Conservation (phyloP, 2,329 filamentous ascomycete genomes). For the Colletotrichum paranaense region DNA sequence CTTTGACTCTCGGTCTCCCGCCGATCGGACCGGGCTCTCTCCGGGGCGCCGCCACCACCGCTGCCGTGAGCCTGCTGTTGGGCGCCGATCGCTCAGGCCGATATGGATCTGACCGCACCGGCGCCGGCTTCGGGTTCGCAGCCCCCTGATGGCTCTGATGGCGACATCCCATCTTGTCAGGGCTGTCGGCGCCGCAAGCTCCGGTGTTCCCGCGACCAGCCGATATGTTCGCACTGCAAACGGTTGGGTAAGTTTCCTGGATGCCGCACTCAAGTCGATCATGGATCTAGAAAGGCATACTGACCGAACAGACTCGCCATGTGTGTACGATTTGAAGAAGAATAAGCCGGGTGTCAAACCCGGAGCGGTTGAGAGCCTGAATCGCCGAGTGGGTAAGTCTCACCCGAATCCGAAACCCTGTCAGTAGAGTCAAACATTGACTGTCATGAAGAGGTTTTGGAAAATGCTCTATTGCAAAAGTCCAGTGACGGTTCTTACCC, state of each 20-base stretch:
- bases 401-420: too few species aligned
- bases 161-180: conserved; percentile 44
- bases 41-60: background rate
- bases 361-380: conserved; percentile 39
- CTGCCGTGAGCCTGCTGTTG: conserved; percentile 8
- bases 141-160: conserved; percentile 27
- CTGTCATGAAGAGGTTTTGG: conserved; percentile 23
- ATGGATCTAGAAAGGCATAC: background rate
- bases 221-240: conserved; percentile 46
- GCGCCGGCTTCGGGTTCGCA: background rate
- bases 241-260: conserved; percentile 39
- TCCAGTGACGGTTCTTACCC: background rate
- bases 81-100: conserved; percentile 2
- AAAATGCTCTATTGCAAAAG: conserved; percentile 31
- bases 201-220: conserved; percentile 47
- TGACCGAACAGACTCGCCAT: conserved; percentile 37
- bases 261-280: too few species aligned
- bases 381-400: conserved; percentile 38
- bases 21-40: background rate
- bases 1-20: background rate
- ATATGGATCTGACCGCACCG: conserved; percentile 23
- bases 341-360: conserved; percentile 41
- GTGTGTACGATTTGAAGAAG: conserved; percentile 40
- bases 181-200: conserved; percentile 48
- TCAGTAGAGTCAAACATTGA: background rate